Conservation (phyloP, 192 early-diverging fungal genomes). For the Jimgerdemannia flammicorona region DNA sequence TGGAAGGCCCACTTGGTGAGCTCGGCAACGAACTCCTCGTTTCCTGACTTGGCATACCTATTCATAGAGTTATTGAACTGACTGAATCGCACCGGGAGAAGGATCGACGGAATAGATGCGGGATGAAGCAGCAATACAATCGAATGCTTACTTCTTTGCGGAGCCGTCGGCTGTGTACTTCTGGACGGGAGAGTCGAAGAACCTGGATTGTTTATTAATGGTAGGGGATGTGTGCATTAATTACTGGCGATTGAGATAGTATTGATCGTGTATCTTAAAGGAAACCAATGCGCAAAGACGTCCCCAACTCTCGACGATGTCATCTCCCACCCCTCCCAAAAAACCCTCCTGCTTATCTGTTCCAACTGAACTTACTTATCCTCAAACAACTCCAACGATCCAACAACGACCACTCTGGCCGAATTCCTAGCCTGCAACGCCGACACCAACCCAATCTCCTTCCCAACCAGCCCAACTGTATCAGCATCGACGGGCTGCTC, state of each 20-base stretch:
- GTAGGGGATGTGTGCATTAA: not conserved
- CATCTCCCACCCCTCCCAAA: too few species aligned
- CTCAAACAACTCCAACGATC: constrained; percentile 80
- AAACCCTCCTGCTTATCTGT: not conserved
- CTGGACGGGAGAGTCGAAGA: constrained; percentile 14
- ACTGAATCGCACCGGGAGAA: not conserved
- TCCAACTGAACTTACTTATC: constrained; percentile 50
- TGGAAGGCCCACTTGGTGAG: constrained; percentile 88
- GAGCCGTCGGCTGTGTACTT: not conserved
- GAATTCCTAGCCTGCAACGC: constrained; percentile 88
- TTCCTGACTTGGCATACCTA: constrained; percentile 46
- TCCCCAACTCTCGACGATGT: too few species aligned
- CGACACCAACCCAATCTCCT: constrained; percentile 67
- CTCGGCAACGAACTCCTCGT: constrained; percentile 69
- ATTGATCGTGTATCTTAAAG: too few species aligned
- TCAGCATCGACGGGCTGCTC: constrained; percentile 33
- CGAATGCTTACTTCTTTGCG: constrained; percentile 3
- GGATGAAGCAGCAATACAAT: not conserved
- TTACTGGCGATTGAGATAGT: too few species aligned
- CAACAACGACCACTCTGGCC: constrained; percentile 81
- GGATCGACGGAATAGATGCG: not conserved
- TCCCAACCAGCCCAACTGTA: constrained; percentile 45
- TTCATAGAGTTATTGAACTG: not conserved
- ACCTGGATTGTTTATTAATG: not conserved
- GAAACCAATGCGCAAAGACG: too few species aligned